Conservation (phyloP, 768 basidiomycete genomes). For the Naematelia aurantialba region DNA sequence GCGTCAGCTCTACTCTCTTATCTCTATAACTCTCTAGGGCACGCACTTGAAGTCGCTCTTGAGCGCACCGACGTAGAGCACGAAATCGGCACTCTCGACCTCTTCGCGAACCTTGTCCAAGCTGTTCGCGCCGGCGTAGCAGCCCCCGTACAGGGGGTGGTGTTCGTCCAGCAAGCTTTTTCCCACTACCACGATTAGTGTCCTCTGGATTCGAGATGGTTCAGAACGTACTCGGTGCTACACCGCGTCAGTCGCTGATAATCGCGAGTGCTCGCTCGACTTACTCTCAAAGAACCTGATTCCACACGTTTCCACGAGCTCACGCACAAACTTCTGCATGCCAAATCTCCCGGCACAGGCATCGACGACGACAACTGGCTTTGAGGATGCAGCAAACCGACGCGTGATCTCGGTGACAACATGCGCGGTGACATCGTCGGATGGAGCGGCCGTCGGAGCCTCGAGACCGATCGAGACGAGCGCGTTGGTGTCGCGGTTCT, state of each 20-base stretch:
- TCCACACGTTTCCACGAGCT: constrained; percentile 44
- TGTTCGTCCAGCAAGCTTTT: constrained; percentile 46
- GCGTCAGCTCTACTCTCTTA: constrained; percentile 5
- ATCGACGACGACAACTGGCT: constrained; percentile 60
- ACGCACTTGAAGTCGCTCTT: constrained; percentile 51
- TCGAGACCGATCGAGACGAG: constrained; percentile 3
- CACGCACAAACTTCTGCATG: constrained; percentile 38
- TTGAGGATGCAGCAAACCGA: constrained; percentile 60
- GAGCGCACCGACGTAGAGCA: constrained; percentile 46
- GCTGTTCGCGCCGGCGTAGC: constrained; percentile 48
- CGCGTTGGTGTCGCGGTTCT: constrained; percentile 13
- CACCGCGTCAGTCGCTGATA: background rate
- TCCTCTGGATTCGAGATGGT: background rate
- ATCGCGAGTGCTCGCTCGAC: constrained; percentile 8
- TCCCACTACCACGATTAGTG: constrained; percentile 30
- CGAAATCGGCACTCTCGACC: constrained; percentile 48
- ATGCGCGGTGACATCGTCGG: constrained; percentile 54
- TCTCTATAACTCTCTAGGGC: background rate
- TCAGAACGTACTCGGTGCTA: constrained; percentile 14
- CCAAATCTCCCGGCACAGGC: constrained; percentile 48
- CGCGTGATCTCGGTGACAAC: constrained; percentile 71
- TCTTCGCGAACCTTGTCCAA: constrained; percentile 41
- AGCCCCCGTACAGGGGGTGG: constrained; percentile 46
- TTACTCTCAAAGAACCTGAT: constrained; percentile 49
- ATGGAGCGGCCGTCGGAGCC: constrained; percentile 12